Evolutionary conservation across 2,329 filamentous ascomycete genomes (phyloP), one percentile per base, ranked within the genome.

Genomic region (Ophiostoma sp.): DNA sequence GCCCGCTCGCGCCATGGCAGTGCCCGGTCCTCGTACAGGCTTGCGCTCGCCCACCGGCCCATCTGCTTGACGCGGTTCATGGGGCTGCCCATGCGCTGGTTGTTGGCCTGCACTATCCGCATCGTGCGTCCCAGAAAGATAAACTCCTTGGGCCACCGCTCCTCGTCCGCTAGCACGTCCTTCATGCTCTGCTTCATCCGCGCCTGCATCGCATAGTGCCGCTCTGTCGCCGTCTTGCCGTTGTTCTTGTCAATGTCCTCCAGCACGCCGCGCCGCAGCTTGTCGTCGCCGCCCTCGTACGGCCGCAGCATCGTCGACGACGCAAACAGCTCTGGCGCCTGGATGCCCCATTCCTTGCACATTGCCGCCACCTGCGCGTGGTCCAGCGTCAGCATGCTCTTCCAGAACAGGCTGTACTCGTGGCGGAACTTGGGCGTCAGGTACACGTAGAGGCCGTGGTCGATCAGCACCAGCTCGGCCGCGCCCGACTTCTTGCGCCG

Each of bases 21-120:
- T 76, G 91, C 86, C 20, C 82, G 84, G 73, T 90, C 89, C 79
- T 96, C 89, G 33, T 90, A 90, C n/a, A 98, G 81, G 69, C 92
- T 93, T 31, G 91, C 84, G 72, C 88, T 92, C 0, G 94, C 94
- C 94, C 94, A 98, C 71, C 88, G 84, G 31, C 94, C 94, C 73
- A 95, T 97, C 78, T 96, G 93, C 81, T 97, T 97, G 79, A 98
- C 88, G 1, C 95, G 84, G 79, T 97, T 97, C 62, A 97, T 93
- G 0, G 94, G 94, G 0, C 89, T 92, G 31, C 93, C 93, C 68
- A 97, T 85, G 79, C 91, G 94, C 77, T 96, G 93, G 78, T 97
- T 96, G 79, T 96, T 96, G 6, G 90, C 92, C 79, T 97, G 93
- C 1, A 97, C 93, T 76, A 97, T 97, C 69, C 94, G 88, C 83